Evolutionary conservation across 305 asterid genomes (phyloP).

Genomic region (Euphrasia arctica): DNA sequence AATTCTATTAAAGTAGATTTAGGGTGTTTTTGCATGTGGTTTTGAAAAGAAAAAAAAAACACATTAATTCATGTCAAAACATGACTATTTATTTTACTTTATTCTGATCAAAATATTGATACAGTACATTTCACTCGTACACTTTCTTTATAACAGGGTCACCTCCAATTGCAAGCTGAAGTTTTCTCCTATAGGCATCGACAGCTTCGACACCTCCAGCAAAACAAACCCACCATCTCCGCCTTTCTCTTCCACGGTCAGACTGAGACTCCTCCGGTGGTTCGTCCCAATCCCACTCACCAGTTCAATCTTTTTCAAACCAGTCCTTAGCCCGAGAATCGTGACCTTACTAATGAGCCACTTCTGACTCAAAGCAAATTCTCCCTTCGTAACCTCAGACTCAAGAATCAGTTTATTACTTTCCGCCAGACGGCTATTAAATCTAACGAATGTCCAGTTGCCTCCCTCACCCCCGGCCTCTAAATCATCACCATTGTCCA

Average conservation of each 20-base stretch:
- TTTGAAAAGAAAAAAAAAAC: too few relatives aligned
- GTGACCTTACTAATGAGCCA: conserved; percentile 49
- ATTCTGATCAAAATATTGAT: too few relatives aligned
- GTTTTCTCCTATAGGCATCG: conserved; percentile 40
- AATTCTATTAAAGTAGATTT: too few relatives aligned
- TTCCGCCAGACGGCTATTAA: conserved; percentile 29
- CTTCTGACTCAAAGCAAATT: conserved; percentile 48
- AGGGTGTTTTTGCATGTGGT: too few relatives aligned
- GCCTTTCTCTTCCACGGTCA: conserved; percentile 14
- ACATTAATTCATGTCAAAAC: too few relatives aligned
- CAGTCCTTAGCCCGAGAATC: conserved; percentile 41
- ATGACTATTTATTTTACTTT: too few relatives aligned
- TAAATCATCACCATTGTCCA: conserved; percentile 58
- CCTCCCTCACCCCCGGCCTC: conserved; percentile 46
- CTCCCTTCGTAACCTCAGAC: conserved; percentile 48
- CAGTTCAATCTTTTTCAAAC: conserved; percentile 20
- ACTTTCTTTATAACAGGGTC: background rate
- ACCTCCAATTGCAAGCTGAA: conserved; percentile 35
- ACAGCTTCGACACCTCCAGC: conserved; percentile 39
- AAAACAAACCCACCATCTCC: conserved; percentile 27
- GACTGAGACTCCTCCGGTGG: background rate
- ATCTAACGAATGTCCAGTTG: conserved; percentile 44
- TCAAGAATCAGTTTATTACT: conserved; percentile 34
- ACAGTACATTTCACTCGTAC: background rate
- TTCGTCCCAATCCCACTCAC: conserved; percentile 22